Evolutionary conservation across 2,329 filamentous ascomycete genomes (phyloP).

Genomic region (Samsoniella hepiali): DNA sequence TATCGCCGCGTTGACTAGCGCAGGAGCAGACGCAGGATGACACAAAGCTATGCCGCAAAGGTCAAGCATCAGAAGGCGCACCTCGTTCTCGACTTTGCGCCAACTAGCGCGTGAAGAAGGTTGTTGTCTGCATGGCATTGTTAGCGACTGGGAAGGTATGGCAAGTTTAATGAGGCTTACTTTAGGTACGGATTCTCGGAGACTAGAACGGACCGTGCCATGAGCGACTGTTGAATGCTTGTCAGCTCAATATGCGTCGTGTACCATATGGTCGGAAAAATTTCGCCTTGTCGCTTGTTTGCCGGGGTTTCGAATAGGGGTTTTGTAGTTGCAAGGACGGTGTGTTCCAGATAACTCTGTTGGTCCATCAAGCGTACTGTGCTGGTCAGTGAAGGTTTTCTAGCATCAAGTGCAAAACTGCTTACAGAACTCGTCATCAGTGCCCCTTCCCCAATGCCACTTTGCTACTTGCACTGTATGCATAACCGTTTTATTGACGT

Average conservation of each 20-base stretch:
- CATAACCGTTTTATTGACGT: conserved; percentile 39
- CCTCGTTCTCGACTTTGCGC: conserved; percentile 38
- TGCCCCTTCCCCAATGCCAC: conserved; percentile 39
- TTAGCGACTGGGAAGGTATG: not conserved
- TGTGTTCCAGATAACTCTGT: conserved; percentile 34
- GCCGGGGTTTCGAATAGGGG: conserved; percentile 35
- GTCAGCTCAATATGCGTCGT: conserved; percentile 38
- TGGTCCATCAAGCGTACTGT: conserved; percentile 36
- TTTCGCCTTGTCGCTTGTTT: conserved; percentile 37
- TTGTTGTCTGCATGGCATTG: conserved; percentile 22
- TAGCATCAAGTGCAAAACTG: not conserved
- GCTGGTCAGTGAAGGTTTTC: not conserved
- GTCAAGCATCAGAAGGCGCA: conserved; percentile 36
- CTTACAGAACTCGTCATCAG: conserved; percentile 38
- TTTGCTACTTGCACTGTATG: conserved; percentile 41
- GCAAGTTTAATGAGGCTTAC: conserved; percentile 24
- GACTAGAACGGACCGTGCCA: conserved; percentile 39
- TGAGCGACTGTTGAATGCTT: conserved; percentile 39
- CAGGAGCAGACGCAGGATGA: conserved; percentile 36
- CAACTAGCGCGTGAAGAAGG: conserved; percentile 30
- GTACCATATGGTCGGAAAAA: conserved; percentile 41
- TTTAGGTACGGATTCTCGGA: conserved; percentile 38
- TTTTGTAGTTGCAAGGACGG: conserved; percentile 31
- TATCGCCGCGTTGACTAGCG: conserved; percentile 38
- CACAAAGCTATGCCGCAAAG: conserved; percentile 40